Evolutionary conservation across 2,329 filamentous ascomycete species (phyloP).

Genomic region (Emergomyces pasteurianus): DNA sequence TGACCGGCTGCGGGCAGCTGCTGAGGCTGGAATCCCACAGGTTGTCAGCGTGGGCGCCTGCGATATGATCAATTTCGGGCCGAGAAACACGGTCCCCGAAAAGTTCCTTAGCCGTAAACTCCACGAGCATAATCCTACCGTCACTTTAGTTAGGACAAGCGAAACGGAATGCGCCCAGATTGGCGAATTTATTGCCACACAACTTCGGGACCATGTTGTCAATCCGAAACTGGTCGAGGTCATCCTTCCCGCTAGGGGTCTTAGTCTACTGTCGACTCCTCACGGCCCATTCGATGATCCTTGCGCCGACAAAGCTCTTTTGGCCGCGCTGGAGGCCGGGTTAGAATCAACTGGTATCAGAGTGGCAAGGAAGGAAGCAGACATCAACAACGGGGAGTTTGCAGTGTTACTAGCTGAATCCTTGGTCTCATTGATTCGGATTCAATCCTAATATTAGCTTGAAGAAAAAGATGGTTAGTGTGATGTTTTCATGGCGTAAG

Average conservation of each 20-base stretch:
- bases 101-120: slow-evolving; percentile 41
- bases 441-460: not conserved
- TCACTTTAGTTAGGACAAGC: slow-evolving; percentile 55
- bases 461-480: not conserved
- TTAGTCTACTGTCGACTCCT: slow-evolving; percentile 49
- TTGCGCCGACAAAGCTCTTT: slow-evolving; percentile 35
- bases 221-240: slow-evolving; percentile 39
- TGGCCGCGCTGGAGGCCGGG: not conserved
- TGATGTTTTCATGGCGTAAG: not conserved
- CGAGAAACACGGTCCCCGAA: slow-evolving; percentile 43
- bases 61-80: slow-evolving; percentile 56
- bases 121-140: slow-evolving; percentile 53
- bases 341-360: not conserved
- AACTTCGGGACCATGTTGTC: slow-evolving; percentile 35
- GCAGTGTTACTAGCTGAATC: slow-evolving; percentile 16
- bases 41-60: slow-evolving; percentile 44
- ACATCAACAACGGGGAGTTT: slow-evolving; percentile 23
- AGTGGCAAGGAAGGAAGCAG: not conserved
- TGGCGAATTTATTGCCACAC: slow-evolving; percentile 44
- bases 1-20: slow-evolving; percentile 45
- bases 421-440: slow-evolving; percentile 13
- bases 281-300: slow-evolving; percentile 42
- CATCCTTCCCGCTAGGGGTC: slow-evolving; percentile 47
- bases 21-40: slow-evolving; percentile 45
- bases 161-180: slow-evolving; percentile 44